Percentiles rank a stretch among this genome's conserved stretches.
Conservation (phyloP, 2,329 filamentous ascomycete species). For the Penicillium sp. region DNA sequence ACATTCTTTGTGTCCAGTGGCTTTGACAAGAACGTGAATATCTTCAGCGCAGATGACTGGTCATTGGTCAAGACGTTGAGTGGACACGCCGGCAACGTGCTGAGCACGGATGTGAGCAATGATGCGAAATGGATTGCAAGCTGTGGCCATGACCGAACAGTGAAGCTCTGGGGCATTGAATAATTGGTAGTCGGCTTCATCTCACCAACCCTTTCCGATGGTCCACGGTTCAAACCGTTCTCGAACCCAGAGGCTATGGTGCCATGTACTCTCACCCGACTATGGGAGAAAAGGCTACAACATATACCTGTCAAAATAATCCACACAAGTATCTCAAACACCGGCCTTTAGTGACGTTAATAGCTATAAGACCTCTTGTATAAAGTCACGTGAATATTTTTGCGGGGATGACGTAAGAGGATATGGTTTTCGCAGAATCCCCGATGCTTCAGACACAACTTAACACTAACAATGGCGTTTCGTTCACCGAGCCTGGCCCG, state of each 20-base stretch:
- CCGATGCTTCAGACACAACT: background rate
- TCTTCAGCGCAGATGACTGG: slow-evolving; percentile 97
- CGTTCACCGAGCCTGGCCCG: slow-evolving; percentile 12
- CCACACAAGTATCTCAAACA: background rate
- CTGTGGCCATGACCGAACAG: slow-evolving; percentile 88
- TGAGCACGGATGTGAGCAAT: slow-evolving; percentile 81
- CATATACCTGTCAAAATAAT: background rate
- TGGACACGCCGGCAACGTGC: slow-evolving; percentile 87
- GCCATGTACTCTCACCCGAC: background rate
- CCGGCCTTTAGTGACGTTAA: background rate
- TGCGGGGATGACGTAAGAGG: slow-evolving; percentile 27
- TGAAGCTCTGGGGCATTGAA: slow-evolving; percentile 93
- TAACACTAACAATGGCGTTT: slow-evolving; percentile 12
- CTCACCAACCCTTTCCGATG: background rate
- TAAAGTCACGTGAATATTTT: slow-evolving; percentile 16
- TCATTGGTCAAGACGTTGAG: slow-evolving; percentile 80
- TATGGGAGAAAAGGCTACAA: background rate
- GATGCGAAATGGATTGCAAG: slow-evolving; percentile 93
- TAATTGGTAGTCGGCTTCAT: slow-evolving; percentile 42
- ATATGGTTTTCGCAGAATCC: slow-evolving; percentile 3
- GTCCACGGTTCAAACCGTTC: background rate
- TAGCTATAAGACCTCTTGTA: background rate
- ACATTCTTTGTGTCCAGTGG: slow-evolving; percentile 89
- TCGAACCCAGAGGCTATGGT: background rate
- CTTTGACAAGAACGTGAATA: slow-evolving; percentile 92